Base-by-base conservation (phyloP, 345 rosid species). In the Eucalyptus urophylla region DNA sequence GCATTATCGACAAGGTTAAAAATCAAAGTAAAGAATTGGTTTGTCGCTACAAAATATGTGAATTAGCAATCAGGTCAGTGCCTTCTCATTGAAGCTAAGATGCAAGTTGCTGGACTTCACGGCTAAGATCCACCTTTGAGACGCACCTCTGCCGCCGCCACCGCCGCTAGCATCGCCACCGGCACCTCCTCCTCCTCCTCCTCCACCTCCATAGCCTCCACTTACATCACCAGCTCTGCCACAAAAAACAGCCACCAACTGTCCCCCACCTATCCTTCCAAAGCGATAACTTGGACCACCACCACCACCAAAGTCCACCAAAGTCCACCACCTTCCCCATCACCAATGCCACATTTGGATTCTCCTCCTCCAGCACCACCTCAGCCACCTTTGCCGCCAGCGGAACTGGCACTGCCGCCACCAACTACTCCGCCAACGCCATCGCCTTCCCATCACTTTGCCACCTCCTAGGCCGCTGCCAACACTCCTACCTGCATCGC, bases 121-220 rank as follows among this genome's bases (percentile, higher is more conserved):
- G 2, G 87, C 19, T 49, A 86, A 86, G 53, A 86, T 86, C 40
- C 56, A 13, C 86, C 54, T 7, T 31, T 14, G 33, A 31, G 40
- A 43, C 6, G 1, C 14, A 24, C 25, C 58, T 16, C 86, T 1
- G 1, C 86, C 50, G 2, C 45, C 6, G 0, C 16, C n/a, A n/a
- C n/a, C 86, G 16, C 19, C 51, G 4, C 31, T 5, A 45, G 31
- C 86, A 83, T 15, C 86, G 3, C 49, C 49, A 14, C 86, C n/a
- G 8, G 4, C 49, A 10, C 86, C 86, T 40, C 86, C 50, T 37
- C 86, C 86, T 40, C 86, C 50, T 37, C 86, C 49, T 19, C 24
- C 49, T 19, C 27, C 86, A 5, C 49, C 8, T 40, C 86, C 86
- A 27, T 11, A 81, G 8, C 86, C 15, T 5, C 50, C 86, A 11